These are phyloP conservation scores for Naematelia aurantialba DNA, from an alignment of 768 basidiomycete species.

Conservation along the genomic window DNA sequence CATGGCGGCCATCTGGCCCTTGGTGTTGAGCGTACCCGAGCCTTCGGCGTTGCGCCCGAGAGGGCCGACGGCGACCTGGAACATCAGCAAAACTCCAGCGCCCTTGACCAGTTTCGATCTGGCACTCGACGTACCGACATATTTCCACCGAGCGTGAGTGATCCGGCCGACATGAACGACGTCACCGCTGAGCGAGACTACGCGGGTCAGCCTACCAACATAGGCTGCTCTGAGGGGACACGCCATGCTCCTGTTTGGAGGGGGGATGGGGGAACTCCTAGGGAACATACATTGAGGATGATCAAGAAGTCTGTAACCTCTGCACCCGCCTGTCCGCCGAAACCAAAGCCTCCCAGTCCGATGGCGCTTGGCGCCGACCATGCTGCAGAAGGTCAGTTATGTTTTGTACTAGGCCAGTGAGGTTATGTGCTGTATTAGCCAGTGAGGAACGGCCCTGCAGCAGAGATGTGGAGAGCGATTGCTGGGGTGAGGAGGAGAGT, in stretches of 20 bases:
- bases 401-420: neutral
- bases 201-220: neutral
- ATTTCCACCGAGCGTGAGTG: constrained; percentile 83
- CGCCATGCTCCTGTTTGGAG: too few relatives aligned
- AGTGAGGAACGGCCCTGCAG: too few relatives aligned
- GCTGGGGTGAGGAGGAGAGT: too few relatives aligned
- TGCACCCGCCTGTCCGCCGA: constrained; percentile 63
- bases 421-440: too few relatives aligned
- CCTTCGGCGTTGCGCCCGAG: constrained; percentile 91
- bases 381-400: constrained; percentile 54
- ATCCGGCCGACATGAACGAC: constrained; percentile 94
- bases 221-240: neutral
- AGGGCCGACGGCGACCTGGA: constrained; percentile 67
- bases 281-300: constrained; percentile 62
- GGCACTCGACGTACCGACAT: constrained; percentile 63
- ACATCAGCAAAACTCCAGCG: neutral
- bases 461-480: too few relatives aligned
- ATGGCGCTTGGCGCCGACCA: constrained; percentile 97
- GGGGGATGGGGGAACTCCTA: neutral
- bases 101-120: neutral
- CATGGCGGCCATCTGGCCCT: constrained; percentile 89
- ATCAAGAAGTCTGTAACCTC: constrained; percentile 83
- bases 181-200: constrained; percentile 53
- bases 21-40: constrained; percentile 71
- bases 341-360: constrained; percentile 81